Conservation (phyloP, 2,329 filamentous ascomycete species). For the Microcyclospora tardicrescens region DNA sequence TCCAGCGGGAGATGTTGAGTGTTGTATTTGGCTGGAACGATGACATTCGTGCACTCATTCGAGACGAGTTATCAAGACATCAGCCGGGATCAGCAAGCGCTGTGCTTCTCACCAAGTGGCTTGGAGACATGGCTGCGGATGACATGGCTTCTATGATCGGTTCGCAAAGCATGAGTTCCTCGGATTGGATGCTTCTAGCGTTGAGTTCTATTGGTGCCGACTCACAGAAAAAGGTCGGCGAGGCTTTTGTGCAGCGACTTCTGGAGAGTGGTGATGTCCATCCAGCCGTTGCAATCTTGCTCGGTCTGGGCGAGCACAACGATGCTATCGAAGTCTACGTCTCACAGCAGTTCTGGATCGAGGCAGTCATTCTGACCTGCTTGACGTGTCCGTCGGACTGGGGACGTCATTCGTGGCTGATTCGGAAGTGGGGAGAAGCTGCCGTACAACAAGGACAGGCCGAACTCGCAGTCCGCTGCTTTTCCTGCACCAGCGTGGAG, state of each 20-base stretch:
- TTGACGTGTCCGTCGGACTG: conserved; percentile 73
- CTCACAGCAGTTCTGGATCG: conserved; percentile 81
- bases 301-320: conserved; percentile 82
- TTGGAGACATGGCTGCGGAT: conserved; percentile 72
- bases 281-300: conserved; percentile 80
- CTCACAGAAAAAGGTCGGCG: conserved; percentile 79
- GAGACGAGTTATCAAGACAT: conserved; percentile 71
- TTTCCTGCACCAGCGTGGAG: conserved; percentile 79
- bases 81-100: conserved; percentile 59
- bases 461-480: conserved; percentile 82
- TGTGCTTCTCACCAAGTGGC: conserved; percentile 82
- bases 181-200: conserved; percentile 94
- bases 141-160: conserved; percentile 62
- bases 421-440: conserved; percentile 90
- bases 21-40: conserved; percentile 93
- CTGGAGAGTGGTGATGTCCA: conserved; percentile 84
- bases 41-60: conserved; percentile 66
- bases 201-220: conserved; percentile 67
- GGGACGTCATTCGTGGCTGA: conserved; percentile 76
- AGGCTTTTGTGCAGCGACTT: conserved; percentile 79
- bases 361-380: conserved; percentile 79
- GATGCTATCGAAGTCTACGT: conserved; percentile 95
- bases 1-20: conserved; percentile 79
- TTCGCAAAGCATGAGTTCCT: conserved; percentile 77
- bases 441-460: conserved; percentile 78